Conservation (phyloP, 768 basidiomycete species). For the Pleurotus sapidus region DNA sequence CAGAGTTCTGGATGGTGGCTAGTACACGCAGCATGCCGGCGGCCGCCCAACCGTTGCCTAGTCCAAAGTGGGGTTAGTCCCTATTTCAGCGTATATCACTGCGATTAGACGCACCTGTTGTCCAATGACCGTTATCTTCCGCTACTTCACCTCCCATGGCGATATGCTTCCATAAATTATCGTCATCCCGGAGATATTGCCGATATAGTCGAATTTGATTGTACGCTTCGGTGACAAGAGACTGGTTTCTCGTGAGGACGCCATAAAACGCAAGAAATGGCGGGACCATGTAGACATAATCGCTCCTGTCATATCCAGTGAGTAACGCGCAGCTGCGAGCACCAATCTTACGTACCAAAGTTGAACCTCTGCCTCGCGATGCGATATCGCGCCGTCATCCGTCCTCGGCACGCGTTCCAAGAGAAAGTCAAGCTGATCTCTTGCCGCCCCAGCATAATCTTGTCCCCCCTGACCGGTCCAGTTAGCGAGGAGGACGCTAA, state of each 20-base stretch:
- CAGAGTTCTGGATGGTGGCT: constrained; percentile 65
- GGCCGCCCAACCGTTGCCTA: constrained; percentile 89
- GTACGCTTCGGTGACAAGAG: constrained; percentile 62
- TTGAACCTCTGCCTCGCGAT: constrained; percentile 49
- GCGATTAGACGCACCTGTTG: constrained; percentile 51
- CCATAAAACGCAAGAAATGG: constrained; percentile 89
- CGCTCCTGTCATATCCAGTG: constrained; percentile 47
- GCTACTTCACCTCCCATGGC: constrained; percentile 43
- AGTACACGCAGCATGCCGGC: constrained; percentile 84
- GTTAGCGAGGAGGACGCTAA: constrained; percentile 59
- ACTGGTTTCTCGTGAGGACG: constrained; percentile 50
- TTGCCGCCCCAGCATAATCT: constrained; percentile 63
- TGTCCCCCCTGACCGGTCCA: constrained; percentile 44
- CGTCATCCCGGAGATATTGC: constrained; percentile 51
- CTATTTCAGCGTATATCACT: background rate
- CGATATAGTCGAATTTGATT: constrained; percentile 74
- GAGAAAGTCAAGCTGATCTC: constrained; percentile 63
- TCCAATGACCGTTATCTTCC: constrained; percentile 74
- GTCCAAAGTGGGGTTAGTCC: background rate
- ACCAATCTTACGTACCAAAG: background rate
- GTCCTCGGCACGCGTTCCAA: constrained; percentile 57
- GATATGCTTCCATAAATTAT: constrained; percentile 77
- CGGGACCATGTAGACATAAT: constrained; percentile 83
- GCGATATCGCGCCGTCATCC: constrained; percentile 77
- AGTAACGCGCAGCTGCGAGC: background rate